A percentile compares a stretch with the other conserved stretches of the same genome.
phyloP scores from a whole-genome alignment of 257 asterid species.

The Knoxia roxburghii region DNA sequence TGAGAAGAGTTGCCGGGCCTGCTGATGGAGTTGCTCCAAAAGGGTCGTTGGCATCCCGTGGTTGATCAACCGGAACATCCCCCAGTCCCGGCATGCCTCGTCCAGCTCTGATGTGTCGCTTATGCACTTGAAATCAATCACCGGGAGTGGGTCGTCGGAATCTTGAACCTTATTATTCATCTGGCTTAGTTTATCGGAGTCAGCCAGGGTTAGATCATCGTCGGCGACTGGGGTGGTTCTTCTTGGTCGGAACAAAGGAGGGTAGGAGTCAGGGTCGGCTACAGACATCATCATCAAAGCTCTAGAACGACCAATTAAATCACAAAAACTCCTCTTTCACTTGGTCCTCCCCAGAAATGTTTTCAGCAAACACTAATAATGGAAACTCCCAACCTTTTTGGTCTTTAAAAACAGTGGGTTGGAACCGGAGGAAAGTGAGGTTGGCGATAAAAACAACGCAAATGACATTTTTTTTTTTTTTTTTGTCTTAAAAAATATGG shows the following conservation, averaged over 20 bases:
- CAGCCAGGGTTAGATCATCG: neutral
- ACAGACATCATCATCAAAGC: no score
- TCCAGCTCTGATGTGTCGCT: constrained; percentile 28
- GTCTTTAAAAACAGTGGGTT: no score
- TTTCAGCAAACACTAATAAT: no score
- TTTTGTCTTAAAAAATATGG: no score
- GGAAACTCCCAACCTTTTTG: no score
- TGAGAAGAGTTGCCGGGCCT: constrained; percentile 41
- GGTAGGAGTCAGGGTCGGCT: constrained; percentile 46
- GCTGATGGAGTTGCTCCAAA: constrained; percentile 36
- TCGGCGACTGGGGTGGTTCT: neutral
- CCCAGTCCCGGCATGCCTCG: constrained; percentile 65
- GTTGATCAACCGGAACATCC: constrained; percentile 72
- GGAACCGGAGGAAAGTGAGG: no score
- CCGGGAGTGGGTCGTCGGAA: constrained; percentile 37
- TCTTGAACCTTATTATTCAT: neutral
- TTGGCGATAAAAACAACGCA: no score
- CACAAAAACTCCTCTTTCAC: no score
- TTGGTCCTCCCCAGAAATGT: no score
- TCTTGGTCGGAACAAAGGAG: constrained; percentile 53
- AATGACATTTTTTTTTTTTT: no score
- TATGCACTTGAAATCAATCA: constrained; percentile 42
- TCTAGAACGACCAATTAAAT: no score
- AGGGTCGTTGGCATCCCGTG: constrained; percentile 61
- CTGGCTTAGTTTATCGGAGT: constrained; percentile 8